Evolutionary conservation across 768 basidiomycete genomes (phyloP).

Genomic region (Pholiota conissans): DNA sequence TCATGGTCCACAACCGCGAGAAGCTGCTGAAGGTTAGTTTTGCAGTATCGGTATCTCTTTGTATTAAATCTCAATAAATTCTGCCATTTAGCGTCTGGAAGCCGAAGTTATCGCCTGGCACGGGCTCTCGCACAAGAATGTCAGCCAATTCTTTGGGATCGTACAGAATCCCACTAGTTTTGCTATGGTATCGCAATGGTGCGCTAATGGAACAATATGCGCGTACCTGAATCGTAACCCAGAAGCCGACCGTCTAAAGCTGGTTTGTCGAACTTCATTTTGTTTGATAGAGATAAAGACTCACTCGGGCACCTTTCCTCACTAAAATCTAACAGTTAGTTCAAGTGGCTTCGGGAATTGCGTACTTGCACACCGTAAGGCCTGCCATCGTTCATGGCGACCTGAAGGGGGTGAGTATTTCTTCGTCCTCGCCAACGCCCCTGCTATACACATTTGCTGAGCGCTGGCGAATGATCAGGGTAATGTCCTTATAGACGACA

Average conservation of each 20-base stretch:
- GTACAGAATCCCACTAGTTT: constrained; percentile 49
- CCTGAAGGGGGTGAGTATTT: constrained; percentile 52
- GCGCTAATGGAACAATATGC: constrained; percentile 55
- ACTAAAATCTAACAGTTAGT: constrained; percentile 34
- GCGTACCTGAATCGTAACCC: constrained; percentile 47
- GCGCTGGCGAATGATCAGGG: constrained; percentile 33
- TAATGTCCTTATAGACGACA: constrained; percentile 56
- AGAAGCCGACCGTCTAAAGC: constrained; percentile 39
- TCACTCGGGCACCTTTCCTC: neutral
- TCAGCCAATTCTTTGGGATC: constrained; percentile 56
- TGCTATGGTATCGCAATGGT: constrained; percentile 69
- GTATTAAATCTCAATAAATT: neutral
- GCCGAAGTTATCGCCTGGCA: constrained; percentile 60
- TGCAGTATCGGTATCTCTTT: neutral
- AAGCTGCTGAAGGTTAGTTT: constrained; percentile 47
- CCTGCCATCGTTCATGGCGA: constrained; percentile 62
- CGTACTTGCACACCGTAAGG: constrained; percentile 55
- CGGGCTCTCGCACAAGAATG: constrained; percentile 52
- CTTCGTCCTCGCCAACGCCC: neutral
- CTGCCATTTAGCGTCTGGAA: constrained; percentile 47
- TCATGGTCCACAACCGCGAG: constrained; percentile 51
- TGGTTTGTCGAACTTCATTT: constrained; percentile 36
- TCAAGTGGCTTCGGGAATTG: constrained; percentile 57
- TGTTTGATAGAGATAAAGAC: neutral
- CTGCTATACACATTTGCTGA: neutral